Base-by-base conservation (phyloP, 148 eudicot genomes). In the Gaultheria prostrata region DNA sequence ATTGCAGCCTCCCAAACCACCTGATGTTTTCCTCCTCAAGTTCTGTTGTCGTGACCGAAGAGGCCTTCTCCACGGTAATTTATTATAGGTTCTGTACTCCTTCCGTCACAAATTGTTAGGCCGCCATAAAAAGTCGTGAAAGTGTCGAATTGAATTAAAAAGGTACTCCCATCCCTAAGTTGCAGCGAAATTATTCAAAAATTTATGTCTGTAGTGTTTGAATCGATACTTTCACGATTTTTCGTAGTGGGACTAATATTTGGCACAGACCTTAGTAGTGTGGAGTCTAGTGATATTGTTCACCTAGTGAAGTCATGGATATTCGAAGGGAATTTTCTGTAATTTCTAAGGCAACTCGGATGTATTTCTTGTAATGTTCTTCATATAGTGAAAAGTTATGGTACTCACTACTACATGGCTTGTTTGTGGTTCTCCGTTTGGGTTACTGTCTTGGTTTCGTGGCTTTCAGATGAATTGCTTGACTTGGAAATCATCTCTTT, bases 51-150 rank as follows among this genome's bases (percentile, higher is more conserved):
- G 87, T 50, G 93, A 94, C 79, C 81, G 97, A 78, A 87, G 86
- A 72, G 98, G 97, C 32, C 93, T 94, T 78, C 91, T 96, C 84
- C 98, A 95, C 80, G 98, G 98, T 95, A 91, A 78, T 82, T 82
- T 74, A 1, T 74, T 6, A 26, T 67, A 30, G 24, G 48, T 53
- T 48, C 4, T 48, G 56, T 24, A 63, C 70, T 63, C 70, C 12
- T 63, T 63, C 10, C 13, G 9, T 63, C 30, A 30, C 32, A 24
- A 9, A 24, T 24, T 63, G 10, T 3, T 63, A 24, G 15, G 24
- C 30, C 32, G 7, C 43, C 43, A 39, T 39, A 6, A 39, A 39
- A 39, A 39, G 43, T 39, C 43, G 6, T 39, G 0, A 6, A 39
- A 39, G 43, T 0, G 7, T 39, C 4, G 43, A 39, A 39, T 39